Evolutionary conservation across 2,329 filamentous ascomycete species (phyloP).

Genomic region (Diaporthe citri): DNA sequence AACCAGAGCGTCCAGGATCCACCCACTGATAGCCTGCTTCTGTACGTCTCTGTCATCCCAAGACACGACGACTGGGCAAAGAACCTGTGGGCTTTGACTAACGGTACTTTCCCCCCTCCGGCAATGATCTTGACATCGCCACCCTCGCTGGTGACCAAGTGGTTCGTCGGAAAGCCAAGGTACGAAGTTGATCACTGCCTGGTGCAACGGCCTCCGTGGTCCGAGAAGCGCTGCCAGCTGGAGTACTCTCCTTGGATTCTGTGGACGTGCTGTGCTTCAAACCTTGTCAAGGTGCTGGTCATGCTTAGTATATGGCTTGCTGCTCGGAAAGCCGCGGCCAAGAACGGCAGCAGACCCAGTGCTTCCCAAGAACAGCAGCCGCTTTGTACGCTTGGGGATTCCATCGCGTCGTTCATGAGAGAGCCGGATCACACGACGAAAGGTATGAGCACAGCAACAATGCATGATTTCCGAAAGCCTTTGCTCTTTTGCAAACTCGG

Average conservation of each 20-base stretch:
- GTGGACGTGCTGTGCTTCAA: conserved; percentile 41
- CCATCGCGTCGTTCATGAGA: conserved; percentile 27
- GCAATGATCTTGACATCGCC: conserved; percentile 25
- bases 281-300: conserved; percentile 42
- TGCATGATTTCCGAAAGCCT: background rate
- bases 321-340: background rate
- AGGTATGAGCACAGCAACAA: background rate
- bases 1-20: conserved; percentile 40
- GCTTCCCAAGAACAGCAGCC: background rate
- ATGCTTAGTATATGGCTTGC: conserved; percentile 43
- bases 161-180: conserved; percentile 42
- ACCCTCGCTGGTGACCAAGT: conserved; percentile 37
- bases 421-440: background rate
- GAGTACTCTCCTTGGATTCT: conserved; percentile 45
- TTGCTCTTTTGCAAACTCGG: background rate
- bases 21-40: conserved; percentile 42
- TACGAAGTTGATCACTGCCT: conserved; percentile 46
- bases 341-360: background rate
- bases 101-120: conserved; percentile 37
- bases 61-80: conserved; percentile 45
- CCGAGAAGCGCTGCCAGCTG: conserved; percentile 41
- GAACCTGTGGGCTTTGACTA: conserved; percentile 46
- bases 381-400: conserved; percentile 44
- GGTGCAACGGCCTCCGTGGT: conserved; percentile 40
- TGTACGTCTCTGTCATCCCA: conserved; percentile 43